Percentiles rank a stretch among this genome's conserved stretches.
phyloP scores from a whole-genome alignment of 2,329 filamentous ascomycete genomes.

The Thielaviopsis populi region DNA sequence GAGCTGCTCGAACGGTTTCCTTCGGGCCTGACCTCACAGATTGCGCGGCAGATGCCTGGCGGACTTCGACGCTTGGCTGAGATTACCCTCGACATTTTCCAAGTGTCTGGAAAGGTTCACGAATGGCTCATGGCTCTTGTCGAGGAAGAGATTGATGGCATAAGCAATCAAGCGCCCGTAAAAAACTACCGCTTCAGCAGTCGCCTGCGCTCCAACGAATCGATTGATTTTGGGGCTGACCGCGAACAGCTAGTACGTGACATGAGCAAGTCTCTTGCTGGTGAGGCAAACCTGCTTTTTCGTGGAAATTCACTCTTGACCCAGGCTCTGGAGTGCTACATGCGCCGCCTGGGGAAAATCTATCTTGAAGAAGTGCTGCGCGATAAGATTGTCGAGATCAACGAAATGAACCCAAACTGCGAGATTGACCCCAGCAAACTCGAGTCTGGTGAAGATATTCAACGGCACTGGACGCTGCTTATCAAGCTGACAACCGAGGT shows the following conservation, averaged over 20 bases:
- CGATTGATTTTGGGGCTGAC: conserved; percentile 45
- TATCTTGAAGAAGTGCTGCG: conserved; percentile 77
- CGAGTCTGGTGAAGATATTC: conserved; percentile 49
- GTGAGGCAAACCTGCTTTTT: conserved; percentile 89
- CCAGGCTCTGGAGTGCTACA: conserved; percentile 85
- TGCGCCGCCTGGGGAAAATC: conserved; percentile 84
- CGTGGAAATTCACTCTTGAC: conserved; percentile 88
- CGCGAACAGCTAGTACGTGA: conserved; percentile 60
- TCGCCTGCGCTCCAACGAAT: conserved; percentile 57
- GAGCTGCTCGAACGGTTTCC: conserved; percentile 75
- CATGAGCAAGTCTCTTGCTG: conserved; percentile 61
- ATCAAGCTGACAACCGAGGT: conserved; percentile 64
- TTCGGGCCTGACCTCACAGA: conserved; percentile 68
- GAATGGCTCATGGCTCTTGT: conserved; percentile 90
- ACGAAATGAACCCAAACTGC: conserved; percentile 78
- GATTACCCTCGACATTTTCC: conserved; percentile 82
- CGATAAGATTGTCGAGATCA: conserved; percentile 79
- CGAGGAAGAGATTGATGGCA: conserved; percentile 92
- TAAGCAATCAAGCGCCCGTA: conserved; percentile 64
- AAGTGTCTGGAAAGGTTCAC: conserved; percentile 67
- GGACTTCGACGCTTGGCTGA: conserved; percentile 72
- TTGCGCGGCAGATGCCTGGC: conserved; percentile 62
- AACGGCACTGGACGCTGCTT: conserved; percentile 69
- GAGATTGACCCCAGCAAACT: conserved; percentile 87
- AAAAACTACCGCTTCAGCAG: conserved; percentile 59